Evolutionary conservation across 2,329 filamentous ascomycete species (phyloP), one percentile per base, ranked within the genome.

Genomic region (Penicillium expansum): DNA sequence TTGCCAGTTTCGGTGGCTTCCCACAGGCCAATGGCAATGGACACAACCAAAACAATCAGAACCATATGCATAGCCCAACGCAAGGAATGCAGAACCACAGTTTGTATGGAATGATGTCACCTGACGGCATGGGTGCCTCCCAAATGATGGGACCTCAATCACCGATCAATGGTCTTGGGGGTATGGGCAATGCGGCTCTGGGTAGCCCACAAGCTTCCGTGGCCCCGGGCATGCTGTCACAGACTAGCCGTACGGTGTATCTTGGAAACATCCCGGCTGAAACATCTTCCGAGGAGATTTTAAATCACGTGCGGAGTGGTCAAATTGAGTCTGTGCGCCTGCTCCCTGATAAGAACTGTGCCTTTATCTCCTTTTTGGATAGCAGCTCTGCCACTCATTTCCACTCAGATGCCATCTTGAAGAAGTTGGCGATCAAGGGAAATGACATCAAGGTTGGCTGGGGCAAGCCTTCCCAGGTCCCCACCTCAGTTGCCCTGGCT

Each of bases 401-500:
- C 80, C 94, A 99, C 81, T 99, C 94, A 20, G 94, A 99, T 82
- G 94, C 94, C 66, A 99, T 99, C 78, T 85, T 99, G 84, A 99
- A 99, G 83, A 99, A 97, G 83, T 86, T 99, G 73, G 92, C 92
- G 69, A 96, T 99, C 80, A 92, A 96, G 78, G 93, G 93, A 27
- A 94, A 97, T 80, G 94, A 99, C 74, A 97, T 99, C 81, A 99
- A 99, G 82, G 92, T 99, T 69, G 94, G 94, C 61, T 99, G 94
- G 94, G 94, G 94, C 62, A 99, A 99, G 79, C 93, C 94, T 32
- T 97, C 94, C 4, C 93, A 96, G 76, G 94, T 99, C 0, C 94
- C 94, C 4, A 97, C 93, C 2, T 97, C 94, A 2, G 94, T 99
- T 45, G 92, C 92, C n/a, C 82, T 97, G 56, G 93, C 94, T 45